Evolutionary conservation across 1,139 yeast species (phyloP), one percentile per base, ranked within the genome.

Genomic region (Saccharomyces hybrid): DNA sequence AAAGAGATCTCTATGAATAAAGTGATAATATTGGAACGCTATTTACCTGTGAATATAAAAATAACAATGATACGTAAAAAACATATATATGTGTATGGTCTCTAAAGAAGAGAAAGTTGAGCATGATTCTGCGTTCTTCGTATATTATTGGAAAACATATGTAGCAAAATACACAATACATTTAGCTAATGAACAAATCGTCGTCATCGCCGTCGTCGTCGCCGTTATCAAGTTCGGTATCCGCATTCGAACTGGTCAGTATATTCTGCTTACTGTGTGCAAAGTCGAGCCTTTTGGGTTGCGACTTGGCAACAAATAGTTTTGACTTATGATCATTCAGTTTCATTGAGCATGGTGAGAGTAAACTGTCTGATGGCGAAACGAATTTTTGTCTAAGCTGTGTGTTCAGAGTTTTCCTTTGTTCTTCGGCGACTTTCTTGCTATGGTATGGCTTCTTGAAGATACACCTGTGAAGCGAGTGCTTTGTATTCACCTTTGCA

Each of bases 281-380:
- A 50, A 66, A 67, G 47, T 59, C 61, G 57, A 67, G 57, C 50
- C 61, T 64, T 8, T 67, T 66, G 14, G 70, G 70, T 25, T 61
- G 62, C 23, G 66, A 61, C 50, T 64, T 66, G 11, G 64, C 55
- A 27, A 57, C 56, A 57, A 65, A 61, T 48, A 64, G 54, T 56
- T 61, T 64, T 7, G 68, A 59, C 49, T 75, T 78, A 60, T 78
- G 81, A 49, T 77, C 77, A 58, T 69, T 78, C 56, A 81, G 68
- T 64, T 78, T 81, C 54, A 78, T 78, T 4, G 83, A 75, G 61
- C 84, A 79, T 30, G 86, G 86, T 14, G 84, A 79, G 68, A 81
- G 69, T 61, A 80, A 62, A 52, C 72, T 75, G 63, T 81, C 85
- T 1, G 85, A 81, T 41, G 86, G 86, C 7, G 84, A 80, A 7